Evolutionary conservation across 805 yeast genomes (phyloP), one percentile per base, ranked within the genome.

Genomic region (Candida cerambycidarum): DNA sequence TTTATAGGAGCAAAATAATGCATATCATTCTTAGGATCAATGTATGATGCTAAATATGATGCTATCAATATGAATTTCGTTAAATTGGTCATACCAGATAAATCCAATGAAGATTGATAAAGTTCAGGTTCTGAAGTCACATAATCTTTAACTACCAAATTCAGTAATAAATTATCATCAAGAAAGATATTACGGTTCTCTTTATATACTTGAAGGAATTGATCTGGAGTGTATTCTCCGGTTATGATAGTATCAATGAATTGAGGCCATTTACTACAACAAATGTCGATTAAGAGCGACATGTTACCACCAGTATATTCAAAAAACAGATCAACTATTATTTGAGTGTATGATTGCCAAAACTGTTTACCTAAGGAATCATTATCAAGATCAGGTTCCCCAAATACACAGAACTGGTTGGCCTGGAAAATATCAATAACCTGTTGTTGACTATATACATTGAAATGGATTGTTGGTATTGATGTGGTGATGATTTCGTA

Each of bases 31-130:
- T 79, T 76, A 2, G 83, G 80, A 23, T 83, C 85, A 43, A 80
- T 78, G 56, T 78, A 85, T 0, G 96, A 88, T 0, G 96, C 95
- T 37, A 89, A 64, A 58, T 85, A 90, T 0, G 95, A 82, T 1
- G 96, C 88, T 24, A 89, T 75, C 12, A 89, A 62, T n/a, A 90
- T 62, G 55, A 76, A 87, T 55, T 86, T 85, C 2, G 92, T 76
- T 38, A 78, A 73, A 7, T 56, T 57, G 0, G 90, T 80, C 32
- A 86, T 63, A 49, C 81, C 83, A 39, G 71, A 52, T 12, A 60
- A 54, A 14, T 54, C 47, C 8, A 51, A 51, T 21, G 44, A 43
- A 1, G 55, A 48, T n/a, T 53, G 44, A 4, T 45, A 34, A 10
- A 39, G 41, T 38, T 61, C 69, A 7, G 50, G 56, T 28, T 53